Evolutionary conservation across 2,329 filamentous ascomycete species (phyloP), one percentile per base, ranked within the genome.

Genomic region (Hymenoscyphus fructigenus): DNA sequence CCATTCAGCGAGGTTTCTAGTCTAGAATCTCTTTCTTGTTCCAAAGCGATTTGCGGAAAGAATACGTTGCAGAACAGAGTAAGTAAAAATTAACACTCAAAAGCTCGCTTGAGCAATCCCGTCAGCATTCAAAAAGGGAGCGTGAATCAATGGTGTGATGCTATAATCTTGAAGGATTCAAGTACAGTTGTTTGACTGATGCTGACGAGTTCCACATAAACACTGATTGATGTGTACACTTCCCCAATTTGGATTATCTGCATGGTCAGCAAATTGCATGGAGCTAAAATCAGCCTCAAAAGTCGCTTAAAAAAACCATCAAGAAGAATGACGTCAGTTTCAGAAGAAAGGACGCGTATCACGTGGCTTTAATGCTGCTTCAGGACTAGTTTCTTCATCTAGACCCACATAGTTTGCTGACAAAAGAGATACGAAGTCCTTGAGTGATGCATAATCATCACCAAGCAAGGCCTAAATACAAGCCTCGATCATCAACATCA

Each of bases 371-470:
- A 5, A 50, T 44, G 20, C 20, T 20, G n/a, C 44, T 23, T 50
- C 17, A 50, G n/a, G 44, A 9, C 20, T 50, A 50, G 44, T 23
- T 23, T 23, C 44, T 10, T 7, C 44, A 50, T 15, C 10, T 23
- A 12, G 44, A 7, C 17, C 20, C n/a, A 50, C 44, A 23, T 23
- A 50, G 44, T 12, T 23, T 50, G 57, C 57, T 59, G 57, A 59
- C 28, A 34, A 59, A n/a, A n/a, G n/a, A n/a, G n/a, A n/a, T n/a
- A n/a, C n/a, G n/a, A n/a, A n/a, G n/a, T n/a, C n/a, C n/a, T n/a
- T n/a, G n/a, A n/a, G n/a, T 12, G 29, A 20, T 59, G 32, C 17
- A 9, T 59, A 59, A 59, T 59, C 57, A 32, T 59, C 57, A 59
- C 57, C 57, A 59, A 59, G 57, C 57, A 59, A n/a, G 55, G 4